Conservation (phyloP, 768 basidiomycete genomes). For the Collybia mongolica region DNA sequence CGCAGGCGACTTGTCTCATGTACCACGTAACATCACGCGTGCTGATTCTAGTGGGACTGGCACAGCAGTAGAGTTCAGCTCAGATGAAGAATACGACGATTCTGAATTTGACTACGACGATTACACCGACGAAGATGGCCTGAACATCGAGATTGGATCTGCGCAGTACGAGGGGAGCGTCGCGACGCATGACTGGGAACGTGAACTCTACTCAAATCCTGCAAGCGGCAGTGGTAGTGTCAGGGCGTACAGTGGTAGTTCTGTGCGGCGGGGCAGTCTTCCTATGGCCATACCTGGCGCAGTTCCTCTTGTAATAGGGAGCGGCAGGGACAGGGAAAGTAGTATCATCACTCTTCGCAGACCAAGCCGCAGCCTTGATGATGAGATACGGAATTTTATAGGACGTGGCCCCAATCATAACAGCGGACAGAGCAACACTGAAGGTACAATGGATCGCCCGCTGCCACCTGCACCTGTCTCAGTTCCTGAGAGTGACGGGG, state of each 20-base stretch:
- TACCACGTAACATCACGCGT: slow-evolving; percentile 14
- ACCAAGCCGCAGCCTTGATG: slow-evolving; percentile 60
- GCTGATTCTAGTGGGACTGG: slow-evolving; percentile 24
- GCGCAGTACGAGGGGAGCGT: slow-evolving; percentile 32
- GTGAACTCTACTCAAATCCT: slow-evolving; percentile 18
- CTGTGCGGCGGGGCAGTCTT: slow-evolving; percentile 49
- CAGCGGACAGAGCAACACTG: background rate
- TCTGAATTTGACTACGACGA: slow-evolving; percentile 32
- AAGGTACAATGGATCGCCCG: slow-evolving; percentile 10
- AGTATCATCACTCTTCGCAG: slow-evolving; percentile 59
- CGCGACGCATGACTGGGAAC: slow-evolving; percentile 18
- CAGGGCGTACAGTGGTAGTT: slow-evolving; percentile 8
- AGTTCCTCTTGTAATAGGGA: slow-evolving; percentile 10
- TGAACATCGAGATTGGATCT: slow-evolving; percentile 39
- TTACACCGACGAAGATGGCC: slow-evolving; percentile 32
- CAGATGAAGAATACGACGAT: slow-evolving; percentile 47
- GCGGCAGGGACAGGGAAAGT: slow-evolving; percentile 51
- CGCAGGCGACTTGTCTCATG: slow-evolving; percentile 13
- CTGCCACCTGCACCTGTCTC: slow-evolving; percentile 29
- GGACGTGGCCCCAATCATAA: slow-evolving; percentile 4
- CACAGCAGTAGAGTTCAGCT: slow-evolving; percentile 38
- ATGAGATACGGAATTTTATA: slow-evolving; percentile 24
- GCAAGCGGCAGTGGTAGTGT: slow-evolving; percentile 22
- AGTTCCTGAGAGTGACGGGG: slow-evolving; percentile 53
- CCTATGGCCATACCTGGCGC: slow-evolving; percentile 60